Percentiles rank a stretch among this genome's conserved stretches.
These are phyloP conservation scores for Solioccasus polychromus DNA, from an alignment of 768 basidiomycete species.

Conservation along the genomic window DNA sequence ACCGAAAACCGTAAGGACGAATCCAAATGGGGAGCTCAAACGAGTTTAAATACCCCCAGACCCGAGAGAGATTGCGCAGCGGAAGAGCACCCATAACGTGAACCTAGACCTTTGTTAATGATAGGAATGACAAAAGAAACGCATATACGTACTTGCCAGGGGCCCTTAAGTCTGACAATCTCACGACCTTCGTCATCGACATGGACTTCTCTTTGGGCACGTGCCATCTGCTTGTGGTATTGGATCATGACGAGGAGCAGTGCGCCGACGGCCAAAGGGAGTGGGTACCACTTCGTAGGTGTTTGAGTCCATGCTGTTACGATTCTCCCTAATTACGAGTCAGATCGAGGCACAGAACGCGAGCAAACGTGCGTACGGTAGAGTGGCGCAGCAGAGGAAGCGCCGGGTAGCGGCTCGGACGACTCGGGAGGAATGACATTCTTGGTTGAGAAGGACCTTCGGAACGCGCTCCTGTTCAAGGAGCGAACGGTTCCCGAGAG, in stretches of 20 bases:
- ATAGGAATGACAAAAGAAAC: background rate
- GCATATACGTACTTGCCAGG: constrained; percentile 73
- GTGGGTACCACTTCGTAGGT: constrained; percentile 93
- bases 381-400: constrained; percentile 39
- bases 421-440: constrained; percentile 36
- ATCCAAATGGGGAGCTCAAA: constrained; percentile 93
- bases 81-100: constrained; percentile 95
- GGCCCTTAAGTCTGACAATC: constrained; percentile 77
- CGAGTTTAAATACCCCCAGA: constrained; percentile 96
- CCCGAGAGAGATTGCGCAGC: constrained; percentile 88
- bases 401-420: constrained; percentile 42
- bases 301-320: constrained; percentile 81
- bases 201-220: constrained; percentile 59
- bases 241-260: constrained; percentile 79
- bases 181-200: constrained; percentile 84
- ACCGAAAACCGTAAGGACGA: constrained; percentile 81
- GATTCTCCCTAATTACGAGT: constrained; percentile 47
- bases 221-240: constrained; percentile 58
- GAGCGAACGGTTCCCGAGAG: constrained; percentile 31
- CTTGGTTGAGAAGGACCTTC: constrained; percentile 24
- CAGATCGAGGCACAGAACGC: constrained; percentile 3
- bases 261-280: constrained; percentile 87
- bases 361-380: constrained; percentile 36
- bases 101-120: constrained; percentile 49
- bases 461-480: constrained; percentile 23